Evolutionary conservation across 192 early-diverging fungal genomes (phyloP), one percentile per base, ranked within the genome.

Genomic region (Podila epigama): DNA sequence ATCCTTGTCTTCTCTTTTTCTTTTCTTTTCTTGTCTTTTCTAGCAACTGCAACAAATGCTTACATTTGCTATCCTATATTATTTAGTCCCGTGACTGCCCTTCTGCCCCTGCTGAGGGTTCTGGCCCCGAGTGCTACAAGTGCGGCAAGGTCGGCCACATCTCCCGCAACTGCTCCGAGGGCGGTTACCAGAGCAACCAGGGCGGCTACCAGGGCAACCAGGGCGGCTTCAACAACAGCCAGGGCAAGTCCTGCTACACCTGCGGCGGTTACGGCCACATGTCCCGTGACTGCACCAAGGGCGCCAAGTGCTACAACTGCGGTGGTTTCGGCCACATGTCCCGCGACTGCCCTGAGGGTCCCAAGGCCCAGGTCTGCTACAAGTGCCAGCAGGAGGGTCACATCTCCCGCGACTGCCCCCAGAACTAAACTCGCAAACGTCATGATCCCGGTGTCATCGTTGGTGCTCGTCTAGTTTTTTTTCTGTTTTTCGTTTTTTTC

Each of bases 331-430:
- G 79, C 44, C 79, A 81, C 67, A 80, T 80, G 42, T 75, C 71
- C 39, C 64, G 71, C 55, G 60, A 66, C 32, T 79, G 83, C 67
- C 27, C 81, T 51, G 79, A 80, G 55, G 81, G 81, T 55, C 81
- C 75, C 44, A 82, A 79, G 68, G 85, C 82, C 73, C 84, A 84
- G 81, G 63, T 68, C 34, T 86, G 85, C 75, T 86, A 84, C 81
- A 86, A 84, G 75, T 86, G 85, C 66, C 75, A 81, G 67, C 72
- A 84, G 54, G 65, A 66, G 61, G 85, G 85, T 58, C 85, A 87
- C 65, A 83, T 86, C 63, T 82, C 80, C 37, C 80, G 80, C 29
- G 66, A 78, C 68, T 82, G 80, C 53, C 52, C 63, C 33, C 62
- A 79, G 60, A 69, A 50, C 35, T 48, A 48, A 48, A 48, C 25